phyloP scores from a whole-genome alignment of 305 asterid genomes.

The Solanum hybrid region DNA sequence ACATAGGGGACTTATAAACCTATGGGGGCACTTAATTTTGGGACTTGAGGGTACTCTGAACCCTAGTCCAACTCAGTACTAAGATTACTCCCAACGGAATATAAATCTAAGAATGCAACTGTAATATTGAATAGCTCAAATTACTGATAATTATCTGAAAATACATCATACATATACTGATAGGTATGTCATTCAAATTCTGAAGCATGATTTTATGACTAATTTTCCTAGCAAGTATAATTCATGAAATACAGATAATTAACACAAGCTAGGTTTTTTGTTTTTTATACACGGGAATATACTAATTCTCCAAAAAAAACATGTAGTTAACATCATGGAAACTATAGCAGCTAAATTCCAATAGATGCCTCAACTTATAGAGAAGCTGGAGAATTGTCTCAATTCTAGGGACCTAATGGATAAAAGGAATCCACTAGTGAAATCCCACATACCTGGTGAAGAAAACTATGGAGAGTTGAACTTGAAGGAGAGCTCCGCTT shows the following conservation, averaged over 20 bases:
- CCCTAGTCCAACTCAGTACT: background rate
- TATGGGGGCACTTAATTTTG: background rate
- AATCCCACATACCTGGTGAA: background rate
- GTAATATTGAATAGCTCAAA: background rate
- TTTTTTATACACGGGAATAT: background rate
- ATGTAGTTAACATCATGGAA: background rate
- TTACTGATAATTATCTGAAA: background rate
- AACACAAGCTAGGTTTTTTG: background rate
- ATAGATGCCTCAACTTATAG: background rate
- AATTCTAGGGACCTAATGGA: background rate
- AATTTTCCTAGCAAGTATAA: background rate
- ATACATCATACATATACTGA: background rate
- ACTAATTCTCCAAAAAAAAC: background rate
- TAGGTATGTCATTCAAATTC: background rate
- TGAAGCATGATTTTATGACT: background rate
- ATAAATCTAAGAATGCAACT: background rate
- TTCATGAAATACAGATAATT: background rate
- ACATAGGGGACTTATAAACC: background rate
- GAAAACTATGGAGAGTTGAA: background rate
- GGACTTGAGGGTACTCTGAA: background rate
- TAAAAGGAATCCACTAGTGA: background rate
- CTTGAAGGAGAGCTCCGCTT: background rate
- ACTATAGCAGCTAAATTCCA: background rate
- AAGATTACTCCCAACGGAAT: background rate
- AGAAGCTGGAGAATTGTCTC: background rate